Evolutionary conservation across 2,329 filamentous ascomycete genomes (phyloP).

Genomic region (Aspergillus intermedius): DNA sequence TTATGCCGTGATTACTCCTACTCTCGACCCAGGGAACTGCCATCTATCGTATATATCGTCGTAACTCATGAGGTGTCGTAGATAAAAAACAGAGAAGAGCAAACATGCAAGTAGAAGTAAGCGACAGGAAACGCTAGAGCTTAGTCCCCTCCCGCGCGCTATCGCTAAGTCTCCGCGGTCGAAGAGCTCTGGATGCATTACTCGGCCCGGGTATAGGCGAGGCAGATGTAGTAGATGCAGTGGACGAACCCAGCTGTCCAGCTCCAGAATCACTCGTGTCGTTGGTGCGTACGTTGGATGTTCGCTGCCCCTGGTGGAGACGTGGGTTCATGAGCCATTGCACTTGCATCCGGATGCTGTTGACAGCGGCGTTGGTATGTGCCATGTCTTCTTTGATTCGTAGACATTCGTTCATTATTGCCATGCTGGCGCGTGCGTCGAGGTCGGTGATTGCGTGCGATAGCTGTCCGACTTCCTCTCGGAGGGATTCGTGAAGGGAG

Average conservation of each 20-base stretch:
- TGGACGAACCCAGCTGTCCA: neutral
- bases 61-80: neutral
- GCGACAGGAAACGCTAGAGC: slow-evolving; percentile 7
- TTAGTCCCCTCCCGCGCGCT: slow-evolving; percentile 38
- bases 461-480: slow-evolving; percentile 53
- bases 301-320: slow-evolving; percentile 39
- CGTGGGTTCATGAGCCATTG: slow-evolving; percentile 57
- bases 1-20: neutral
- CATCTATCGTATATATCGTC: neutral
- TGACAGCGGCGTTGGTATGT: slow-evolving; percentile 55
- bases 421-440: slow-evolving; percentile 56
- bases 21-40: neutral
- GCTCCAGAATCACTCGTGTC: slow-evolving; percentile 1
- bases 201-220: slow-evolving; percentile 16
- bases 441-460: slow-evolving; percentile 51
- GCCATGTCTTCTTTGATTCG: slow-evolving; percentile 57
- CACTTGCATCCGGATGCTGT: slow-evolving; percentile 53
- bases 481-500: slow-evolving; percentile 54
- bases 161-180: slow-evolving; percentile 34
- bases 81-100: neutral
- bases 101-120: too few species aligned
- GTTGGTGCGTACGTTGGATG: slow-evolving; percentile 15
- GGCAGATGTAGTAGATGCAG: neutral
- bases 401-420: slow-evolving; percentile 57
- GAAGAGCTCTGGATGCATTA: slow-evolving; percentile 16